phyloP scores from a whole-genome alignment of 441 rosid species.

The Pelargonium cotyledonis region DNA sequence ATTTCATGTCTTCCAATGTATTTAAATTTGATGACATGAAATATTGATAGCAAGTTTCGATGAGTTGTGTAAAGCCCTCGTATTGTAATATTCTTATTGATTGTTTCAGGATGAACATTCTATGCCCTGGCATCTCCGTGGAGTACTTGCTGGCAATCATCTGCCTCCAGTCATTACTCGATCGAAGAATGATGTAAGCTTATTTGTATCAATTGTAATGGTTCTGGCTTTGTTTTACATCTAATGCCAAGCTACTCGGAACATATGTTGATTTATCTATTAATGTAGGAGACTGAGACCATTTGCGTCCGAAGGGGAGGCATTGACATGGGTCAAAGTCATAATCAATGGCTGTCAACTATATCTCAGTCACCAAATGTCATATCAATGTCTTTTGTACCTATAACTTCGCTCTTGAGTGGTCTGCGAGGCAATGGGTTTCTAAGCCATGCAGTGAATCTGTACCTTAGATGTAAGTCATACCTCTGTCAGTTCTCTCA shows the following conservation, averaged over 20 bases:
- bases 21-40: not conserved
- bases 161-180: conserved; percentile 37
- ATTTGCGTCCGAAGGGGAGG: conserved; percentile 69
- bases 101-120: conserved; percentile 44
- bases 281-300: conserved; percentile 46
- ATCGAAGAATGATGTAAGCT: conserved; percentile 55
- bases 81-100: conserved; percentile 7
- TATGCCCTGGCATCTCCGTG: conserved; percentile 35
- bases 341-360: conserved; percentile 80
- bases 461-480: conserved; percentile 81
- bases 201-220: conserved; percentile 13
- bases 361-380: conserved; percentile 70
- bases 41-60: not conserved
- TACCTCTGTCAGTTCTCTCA: not conserved
- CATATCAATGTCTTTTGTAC: conserved; percentile 89
- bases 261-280: conserved; percentile 4
- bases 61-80: not conserved
- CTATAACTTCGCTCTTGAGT: conserved; percentile 75
- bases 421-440: conserved; percentile 85
- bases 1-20: not conserved
- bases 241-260: not conserved
- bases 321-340: conserved; percentile 55
- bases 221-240: not conserved
- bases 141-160: conserved; percentile 32
- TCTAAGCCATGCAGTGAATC: conserved; percentile 80